Base-by-base conservation (phyloP, 768 basidiomycete species). In the Mycena chlorophos region DNA sequence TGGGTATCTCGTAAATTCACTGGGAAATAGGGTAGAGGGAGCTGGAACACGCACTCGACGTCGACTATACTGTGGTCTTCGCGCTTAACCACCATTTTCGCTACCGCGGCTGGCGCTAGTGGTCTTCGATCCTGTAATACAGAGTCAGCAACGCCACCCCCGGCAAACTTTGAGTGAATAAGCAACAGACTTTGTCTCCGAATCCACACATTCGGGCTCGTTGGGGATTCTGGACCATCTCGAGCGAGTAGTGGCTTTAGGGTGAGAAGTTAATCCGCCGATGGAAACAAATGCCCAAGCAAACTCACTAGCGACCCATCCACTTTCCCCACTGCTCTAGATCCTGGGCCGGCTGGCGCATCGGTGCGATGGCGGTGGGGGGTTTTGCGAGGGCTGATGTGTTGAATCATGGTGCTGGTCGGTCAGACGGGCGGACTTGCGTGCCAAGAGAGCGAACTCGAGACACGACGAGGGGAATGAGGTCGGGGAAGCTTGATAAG, bases 131-230 rank as follows among this genome's bases (percentile, higher is more conserved):
- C 94, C 91, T 95, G 70, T 20, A 51, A 56, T 23, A 49, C 61
- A 54, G 51, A 55, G 56, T 62, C 34, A 59, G 55, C 39, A 37
- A 46, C 61, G 52, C 56, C 49, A 20, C 46, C 42, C 43, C 31
- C 51, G 61, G 52, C 34, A 45, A 55, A 47, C 25, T 60, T 52
- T 52, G 61, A 58, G 63, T 60, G 52, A 48, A 47, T 22, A 49
- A 34, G 51, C 27, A 25, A 62, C 67, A 56, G 63, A 93, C 94
- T 79, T 95, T 96, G 78, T 97, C 93, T 42, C 94, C 94, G 70
- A 96, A 95, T 12, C 95, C 95, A 69, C 94, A 96, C 87, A 95
- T 95, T 61, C 94, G 84, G 47, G 94, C 95, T 39, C 94, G 84
- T 45, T 91, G 71, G 37, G 95, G 94, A 63, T 95, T 84, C 68